Evolutionary conservation across 2,329 filamentous ascomycete genomes (phyloP).

Genomic region (Eurotiales sp.): DNA sequence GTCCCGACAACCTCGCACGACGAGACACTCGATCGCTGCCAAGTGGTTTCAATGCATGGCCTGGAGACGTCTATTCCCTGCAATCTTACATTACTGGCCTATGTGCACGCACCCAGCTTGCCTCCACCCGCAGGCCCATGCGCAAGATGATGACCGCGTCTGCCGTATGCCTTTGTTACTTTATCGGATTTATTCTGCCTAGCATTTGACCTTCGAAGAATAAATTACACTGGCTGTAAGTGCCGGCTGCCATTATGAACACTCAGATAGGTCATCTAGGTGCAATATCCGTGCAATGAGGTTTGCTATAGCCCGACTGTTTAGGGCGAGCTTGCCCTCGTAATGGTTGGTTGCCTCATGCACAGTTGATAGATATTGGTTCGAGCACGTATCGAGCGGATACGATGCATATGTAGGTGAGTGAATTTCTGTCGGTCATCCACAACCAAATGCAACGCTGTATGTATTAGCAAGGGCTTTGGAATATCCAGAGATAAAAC

Average conservation of each 20-base stretch:
- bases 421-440: not conserved
- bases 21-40: not conserved
- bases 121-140: not conserved
- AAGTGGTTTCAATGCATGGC: constrained; percentile 1
- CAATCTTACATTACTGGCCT: constrained; percentile 2
- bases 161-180: too few relatives aligned
- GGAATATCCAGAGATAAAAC: too few relatives aligned
- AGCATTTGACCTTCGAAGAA: too few relatives aligned
- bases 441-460: constrained; percentile 7
- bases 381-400: not conserved
- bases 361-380: not conserved
- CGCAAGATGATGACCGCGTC: not conserved
- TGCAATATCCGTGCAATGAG: not conserved
- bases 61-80: not conserved
- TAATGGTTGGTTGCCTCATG: not conserved
- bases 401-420: not conserved
- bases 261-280: too few relatives aligned
- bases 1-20: not conserved
- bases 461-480: too few relatives aligned
- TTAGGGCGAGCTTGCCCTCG: not conserved
- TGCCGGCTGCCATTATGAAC: too few relatives aligned
- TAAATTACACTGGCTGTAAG: too few relatives aligned
- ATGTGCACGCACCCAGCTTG: not conserved
- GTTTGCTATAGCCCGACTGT: not conserved
- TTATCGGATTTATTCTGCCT: too few relatives aligned